Base-by-base conservation (phyloP, 1,284 basidiomycete species). In the Ustilago xerochloae region DNA sequence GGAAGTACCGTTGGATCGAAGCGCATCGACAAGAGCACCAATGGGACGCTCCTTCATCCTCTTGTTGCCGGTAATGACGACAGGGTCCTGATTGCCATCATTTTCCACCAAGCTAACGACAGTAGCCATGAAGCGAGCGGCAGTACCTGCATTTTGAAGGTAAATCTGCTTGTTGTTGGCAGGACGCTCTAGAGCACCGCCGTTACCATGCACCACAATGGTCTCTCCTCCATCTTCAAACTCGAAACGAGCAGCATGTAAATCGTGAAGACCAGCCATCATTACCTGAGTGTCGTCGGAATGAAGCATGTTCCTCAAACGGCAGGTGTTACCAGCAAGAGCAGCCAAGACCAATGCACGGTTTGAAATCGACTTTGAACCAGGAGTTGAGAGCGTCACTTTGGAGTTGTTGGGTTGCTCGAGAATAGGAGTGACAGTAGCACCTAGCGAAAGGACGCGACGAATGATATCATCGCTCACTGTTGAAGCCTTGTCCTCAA, bases 271-370 rank as follows among this genome's bases (percentile, higher is more conserved):
- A 61, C 94, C 93, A 48, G 90, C 87, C 94, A 99, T 98, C 97
- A 99, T 99, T 62, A 99, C 96, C 78, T 94, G 93, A 0, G 96
- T 99, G 85, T 99, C 96, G 81, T 99, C 96, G 9, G 94, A 98
- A 84, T 98, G 95, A 41, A 99, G 87, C 16, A 98, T 87, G 82
- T 98, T 98, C 85, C 88, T 91, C 51, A 99, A 87, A 61, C 91
- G 88, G 85, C 94, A 97, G 0, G 91, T 94, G 13, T 96, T 96
- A 46, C 89, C 89, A 0, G 90, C 93, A 15, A 99, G 89, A 0
- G 97, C 94, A 8, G 97, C 96, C 22, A 99, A 90, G 1, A 99
- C 90, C 43, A 99, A 88, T 0, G 93, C 94, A 45, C 97, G 90
- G 85, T 99, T 99, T 4, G 94, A 97, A 79, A 99, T 93, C 80